Evolutionary conservation across 352 stramenopile genomes (phyloP).

Genomic region (Phytophthora colocasiae): DNA sequence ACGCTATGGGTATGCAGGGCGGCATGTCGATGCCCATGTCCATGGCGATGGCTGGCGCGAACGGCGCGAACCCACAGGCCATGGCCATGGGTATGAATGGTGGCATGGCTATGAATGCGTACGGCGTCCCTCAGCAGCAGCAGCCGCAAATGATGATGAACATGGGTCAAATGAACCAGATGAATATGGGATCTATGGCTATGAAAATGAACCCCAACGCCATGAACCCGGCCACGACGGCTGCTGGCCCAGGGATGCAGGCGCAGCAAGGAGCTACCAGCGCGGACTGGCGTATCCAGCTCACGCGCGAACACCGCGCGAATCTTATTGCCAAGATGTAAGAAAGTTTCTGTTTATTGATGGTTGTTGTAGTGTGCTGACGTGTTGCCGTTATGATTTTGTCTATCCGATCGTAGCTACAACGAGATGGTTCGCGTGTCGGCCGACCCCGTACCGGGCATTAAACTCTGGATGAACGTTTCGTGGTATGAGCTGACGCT

Average conservation of each 20-base stretch:
- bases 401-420: constrained; percentile 50
- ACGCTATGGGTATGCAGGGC: constrained; percentile 69
- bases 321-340: constrained; percentile 91
- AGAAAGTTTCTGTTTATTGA: constrained; percentile 11
- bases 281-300: constrained; percentile 82
- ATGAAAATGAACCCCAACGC: constrained; percentile 59
- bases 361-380: constrained; percentile 20
- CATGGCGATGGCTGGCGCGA: constrained; percentile 59
- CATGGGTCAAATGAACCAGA: constrained; percentile 61
- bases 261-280: constrained; percentile 34
- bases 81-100: constrained; percentile 69
- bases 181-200: constrained; percentile 62
- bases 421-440: constrained; percentile 88
- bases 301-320: constrained; percentile 81
- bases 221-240: constrained; percentile 51
- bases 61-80: constrained; percentile 37
- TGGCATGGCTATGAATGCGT: constrained; percentile 47
- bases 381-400: constrained; percentile 9
- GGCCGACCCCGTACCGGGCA: constrained; percentile 77
- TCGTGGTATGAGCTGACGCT: constrained; percentile 87
- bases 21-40: constrained; percentile 76
- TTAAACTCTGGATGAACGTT: constrained; percentile 90
- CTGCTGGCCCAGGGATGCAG: constrained; percentile 30
- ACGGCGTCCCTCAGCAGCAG: constrained; percentile 49
- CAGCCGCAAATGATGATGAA: constrained; percentile 71